These are phyloP conservation scores for Nicotiana obtusifolia DNA, from an alignment of 257 asterid species.

Conservation along the genomic window DNA sequence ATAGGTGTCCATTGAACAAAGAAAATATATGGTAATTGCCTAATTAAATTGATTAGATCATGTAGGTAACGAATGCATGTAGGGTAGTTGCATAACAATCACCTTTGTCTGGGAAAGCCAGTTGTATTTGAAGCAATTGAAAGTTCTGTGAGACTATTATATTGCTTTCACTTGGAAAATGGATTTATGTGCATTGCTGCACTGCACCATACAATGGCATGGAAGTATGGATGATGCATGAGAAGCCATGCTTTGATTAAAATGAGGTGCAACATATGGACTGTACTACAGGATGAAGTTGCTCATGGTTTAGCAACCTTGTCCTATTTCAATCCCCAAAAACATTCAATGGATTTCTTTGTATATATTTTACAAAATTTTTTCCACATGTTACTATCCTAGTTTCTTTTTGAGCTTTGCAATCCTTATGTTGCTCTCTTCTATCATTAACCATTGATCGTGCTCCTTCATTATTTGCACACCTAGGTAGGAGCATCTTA, in stretches of 20 bases:
- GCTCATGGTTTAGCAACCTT: background rate
- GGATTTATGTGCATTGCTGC: background rate
- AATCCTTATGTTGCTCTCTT: background rate
- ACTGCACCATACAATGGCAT: background rate
- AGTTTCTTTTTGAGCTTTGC: background rate
- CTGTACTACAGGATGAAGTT: background rate
- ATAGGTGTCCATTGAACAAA: background rate
- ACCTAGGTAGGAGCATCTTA: background rate
- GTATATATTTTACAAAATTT: background rate
- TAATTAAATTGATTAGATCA: background rate
- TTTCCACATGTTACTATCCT: background rate
- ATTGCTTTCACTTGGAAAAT: background rate
- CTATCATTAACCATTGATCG: background rate
- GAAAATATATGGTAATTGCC: background rate
- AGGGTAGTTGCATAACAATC: background rate
- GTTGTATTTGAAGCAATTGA: background rate
- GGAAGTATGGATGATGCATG: background rate
- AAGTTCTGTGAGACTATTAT: background rate
- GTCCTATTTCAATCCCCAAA: background rate
- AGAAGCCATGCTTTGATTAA: background rate
- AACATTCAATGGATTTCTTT: background rate
- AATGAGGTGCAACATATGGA: background rate
- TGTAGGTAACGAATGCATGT: background rate
- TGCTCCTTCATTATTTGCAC: background rate
- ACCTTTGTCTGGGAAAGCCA: background rate